Base-by-base conservation (phyloP, 805 yeast genomes). In the Myxozyma neotropica region DNA sequence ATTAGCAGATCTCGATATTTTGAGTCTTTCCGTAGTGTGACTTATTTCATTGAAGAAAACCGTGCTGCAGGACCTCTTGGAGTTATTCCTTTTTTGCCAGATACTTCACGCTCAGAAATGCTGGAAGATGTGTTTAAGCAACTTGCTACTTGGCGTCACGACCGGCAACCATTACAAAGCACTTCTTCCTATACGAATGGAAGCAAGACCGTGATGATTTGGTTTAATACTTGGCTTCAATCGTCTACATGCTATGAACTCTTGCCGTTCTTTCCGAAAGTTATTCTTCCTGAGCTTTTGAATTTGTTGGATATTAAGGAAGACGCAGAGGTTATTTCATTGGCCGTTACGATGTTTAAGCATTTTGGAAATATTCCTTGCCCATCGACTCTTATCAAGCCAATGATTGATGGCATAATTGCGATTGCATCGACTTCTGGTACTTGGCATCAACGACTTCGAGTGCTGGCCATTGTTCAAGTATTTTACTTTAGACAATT, bases 201-300 rank as follows among this genome's bases (percentile, higher is more conserved):
- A 36, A 78, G 89, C 0, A 82, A 88, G 19, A 88, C 96, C 0
- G 73, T 87, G 42, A 74, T 84, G 53, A 78, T 80, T 10, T 84
- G 90, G 82, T 70, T 89, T 49, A 73, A 77, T 35, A 82, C 80
- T 50, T 75, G 83, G 56, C 72, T 85, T 55, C 76, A 75, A 45
- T 80, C 88, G 0, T 80, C 87, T 1, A 78, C 80, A 44, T 83
- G 86, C 0, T 70, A 78, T 0, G 74, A 83, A 7, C 71, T 87
- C 42, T 79, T 82, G 45, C 83, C 83, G 2, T 80, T 81, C 55
- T 73, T 87, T 39, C 70, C 76, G 8, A 72, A 75, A 1, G 75
- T 81, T 53, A 78, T 91, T 29, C 72, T 89, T 0, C 96, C 96
- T 27, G 85, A 88, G 62, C 74, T 90, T 57, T 76, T 89, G 68